These are phyloP conservation scores for Alternaria gansuensis DNA, from an alignment of 2,329 filamentous ascomycete species.

Conservation along the genomic window DNA sequence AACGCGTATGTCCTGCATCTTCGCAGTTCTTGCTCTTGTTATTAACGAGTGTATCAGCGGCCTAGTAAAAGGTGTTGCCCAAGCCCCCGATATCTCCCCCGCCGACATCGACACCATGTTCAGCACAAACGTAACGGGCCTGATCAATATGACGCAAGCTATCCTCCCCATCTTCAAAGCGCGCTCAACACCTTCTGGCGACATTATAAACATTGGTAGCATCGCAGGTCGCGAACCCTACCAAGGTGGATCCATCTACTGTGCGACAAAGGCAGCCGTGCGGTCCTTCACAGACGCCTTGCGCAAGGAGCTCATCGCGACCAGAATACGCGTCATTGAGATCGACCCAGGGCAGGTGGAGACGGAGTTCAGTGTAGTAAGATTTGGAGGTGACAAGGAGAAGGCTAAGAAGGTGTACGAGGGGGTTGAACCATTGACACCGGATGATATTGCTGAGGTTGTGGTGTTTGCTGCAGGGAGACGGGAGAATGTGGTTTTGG, in stretches of 20 bases:
- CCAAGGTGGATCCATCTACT: conserved; percentile 87
- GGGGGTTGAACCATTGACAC: conserved; percentile 76
- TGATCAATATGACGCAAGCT: conserved; percentile 97
- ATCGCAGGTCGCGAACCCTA: conserved; percentile 92
- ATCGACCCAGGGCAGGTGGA: conserved; percentile 93
- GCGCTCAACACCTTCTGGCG: conserved; percentile 65
- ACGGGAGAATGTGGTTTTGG: conserved; percentile 88
- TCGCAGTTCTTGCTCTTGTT: no score
- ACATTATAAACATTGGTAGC: conserved; percentile 95
- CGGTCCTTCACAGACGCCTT: conserved; percentile 83
- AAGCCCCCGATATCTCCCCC: conserved; percentile 81
- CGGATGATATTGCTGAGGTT: conserved; percentile 89
- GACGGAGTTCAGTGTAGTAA: conserved; percentile 89
- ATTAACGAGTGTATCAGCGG: conserved; percentile 59
- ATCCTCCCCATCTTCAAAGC: conserved; percentile 83
- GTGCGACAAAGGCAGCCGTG: conserved; percentile 89
- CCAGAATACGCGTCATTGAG: conserved; percentile 82
- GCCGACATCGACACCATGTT: conserved; percentile 90
- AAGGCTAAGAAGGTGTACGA: conserved; percentile 92
- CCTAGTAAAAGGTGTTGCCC: conserved; percentile 86
- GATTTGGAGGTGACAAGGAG: conserved; percentile 85
- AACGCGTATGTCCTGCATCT: conserved; percentile 21
- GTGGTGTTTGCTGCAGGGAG: conserved; percentile 85
- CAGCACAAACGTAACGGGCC: conserved; percentile 88
- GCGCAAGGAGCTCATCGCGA: conserved; percentile 82